Evolutionary conservation across 1,284 basidiomycete genomes (phyloP).

Genomic region (Rhodotorula sp.): DNA sequence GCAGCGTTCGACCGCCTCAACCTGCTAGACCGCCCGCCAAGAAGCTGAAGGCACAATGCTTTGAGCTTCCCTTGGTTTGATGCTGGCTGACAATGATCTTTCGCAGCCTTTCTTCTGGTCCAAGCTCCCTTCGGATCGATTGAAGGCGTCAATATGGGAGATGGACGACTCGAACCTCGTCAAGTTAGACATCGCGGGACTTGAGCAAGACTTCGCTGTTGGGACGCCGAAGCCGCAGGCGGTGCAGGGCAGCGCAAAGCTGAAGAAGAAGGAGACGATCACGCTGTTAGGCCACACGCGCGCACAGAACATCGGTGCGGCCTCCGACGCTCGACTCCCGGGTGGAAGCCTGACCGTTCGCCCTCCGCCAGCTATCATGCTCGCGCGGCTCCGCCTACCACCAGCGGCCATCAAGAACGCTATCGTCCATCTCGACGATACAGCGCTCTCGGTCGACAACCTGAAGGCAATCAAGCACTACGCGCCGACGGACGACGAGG

Average conservation of each 20-base stretch:
- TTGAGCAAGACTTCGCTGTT: slow-evolving; percentile 56
- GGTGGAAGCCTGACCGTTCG: background rate
- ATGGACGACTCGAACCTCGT: slow-evolving; percentile 53
- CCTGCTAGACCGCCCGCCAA: slow-evolving; percentile 53
- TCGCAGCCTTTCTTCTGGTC: slow-evolving; percentile 82
- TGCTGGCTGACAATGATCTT: background rate
- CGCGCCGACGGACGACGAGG: slow-evolving; percentile 74
- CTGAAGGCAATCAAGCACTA: slow-evolving; percentile 70
- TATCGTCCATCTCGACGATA: slow-evolving; percentile 68
- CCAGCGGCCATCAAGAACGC: slow-evolving; percentile 65
- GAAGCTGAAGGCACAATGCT: slow-evolving; percentile 57
- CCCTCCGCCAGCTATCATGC: slow-evolving; percentile 66
- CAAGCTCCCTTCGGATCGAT: slow-evolving; percentile 60
- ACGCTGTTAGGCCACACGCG: slow-evolving; percentile 74
- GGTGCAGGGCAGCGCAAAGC: slow-evolving; percentile 42
- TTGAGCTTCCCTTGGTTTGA: background rate
- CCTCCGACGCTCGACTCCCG: slow-evolving; percentile 24
- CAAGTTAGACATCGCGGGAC: slow-evolving; percentile 63
- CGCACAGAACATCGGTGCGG: slow-evolving; percentile 77
- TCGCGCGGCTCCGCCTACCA: slow-evolving; percentile 67
- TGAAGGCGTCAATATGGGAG: slow-evolving; percentile 59
- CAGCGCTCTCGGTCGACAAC: slow-evolving; percentile 65
- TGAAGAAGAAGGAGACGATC: slow-evolving; percentile 57
- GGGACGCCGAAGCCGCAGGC: slow-evolving; percentile 53
- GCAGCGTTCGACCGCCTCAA: slow-evolving; percentile 1